Base-by-base conservation (phyloP, 2,329 filamentous ascomycete species). In the Aspergillus fumigatus region DNA sequence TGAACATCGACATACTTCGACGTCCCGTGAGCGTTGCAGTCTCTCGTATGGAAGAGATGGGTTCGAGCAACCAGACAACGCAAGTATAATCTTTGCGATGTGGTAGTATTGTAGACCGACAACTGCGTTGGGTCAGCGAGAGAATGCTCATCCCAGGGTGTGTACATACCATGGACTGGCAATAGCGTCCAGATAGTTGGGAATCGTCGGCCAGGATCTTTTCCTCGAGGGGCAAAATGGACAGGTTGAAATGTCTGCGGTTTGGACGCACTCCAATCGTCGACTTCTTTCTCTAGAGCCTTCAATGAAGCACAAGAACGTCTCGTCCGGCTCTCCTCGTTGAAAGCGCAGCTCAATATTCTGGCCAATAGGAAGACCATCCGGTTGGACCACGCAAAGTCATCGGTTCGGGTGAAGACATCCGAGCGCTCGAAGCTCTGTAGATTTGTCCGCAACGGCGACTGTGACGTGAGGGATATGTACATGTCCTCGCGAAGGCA, bases 401-500 rank as follows among this genome's bases (percentile, higher is more conserved):
- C 73, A 38, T 74, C 70, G 8, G 65, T 58, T 50, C 66, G 66
- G 0, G 60, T 57, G 49, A 75, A 74, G 3, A 69, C 65, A 25
- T 65, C 60, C 1, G 73, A 75, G 8, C 64, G 56, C 7, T 67
- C 57, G 41, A 72, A 75, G 27, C 69, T 73, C 25, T 72, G 62
- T 3, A 75, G 54, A n/a, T 69, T 63, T n/a, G 73, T 69, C 50
- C 66, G 65, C 3, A 74, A 62, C 8, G 70, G 70, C 29, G 66
- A 63, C 38, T 70, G 68, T n/a, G 67, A 66, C 6, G 65, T 69
- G 11, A 76, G 62, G 0, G 70, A 70, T 8, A 73, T 63, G 54
- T 75, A 74, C 17, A 76, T 73, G 53, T 74, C 72, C 52, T 75
- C 70, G n/a, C 73, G 66, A 1, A 76, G 60, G 26, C 70, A 71